phyloP scores from a whole-genome alignment of 2,329 filamentous ascomycete genomes.

The Colletotrichum neosansevieriae region DNA sequence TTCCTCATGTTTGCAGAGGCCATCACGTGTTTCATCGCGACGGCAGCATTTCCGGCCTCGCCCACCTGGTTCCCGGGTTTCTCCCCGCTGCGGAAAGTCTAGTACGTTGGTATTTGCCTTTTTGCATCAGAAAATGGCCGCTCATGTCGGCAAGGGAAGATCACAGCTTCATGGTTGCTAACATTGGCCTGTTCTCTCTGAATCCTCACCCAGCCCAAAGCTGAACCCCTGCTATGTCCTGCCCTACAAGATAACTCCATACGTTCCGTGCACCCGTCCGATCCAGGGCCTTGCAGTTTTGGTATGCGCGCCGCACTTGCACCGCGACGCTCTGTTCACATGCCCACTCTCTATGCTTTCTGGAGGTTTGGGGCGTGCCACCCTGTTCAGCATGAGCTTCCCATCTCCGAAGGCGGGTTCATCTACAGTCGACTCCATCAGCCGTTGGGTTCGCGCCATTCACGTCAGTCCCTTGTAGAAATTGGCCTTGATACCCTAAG shows the following conservation, averaged over 20 bases:
- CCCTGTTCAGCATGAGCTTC: neutral
- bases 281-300: slow-evolving; percentile 6
- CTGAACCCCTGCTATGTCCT: slow-evolving; percentile 11
- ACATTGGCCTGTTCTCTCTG: neutral
- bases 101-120: neutral
- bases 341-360: neutral
- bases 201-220: slow-evolving; percentile 7
- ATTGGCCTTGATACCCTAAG: neutral
- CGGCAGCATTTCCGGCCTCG: neutral
- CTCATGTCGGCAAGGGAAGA: neutral
- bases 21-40: slow-evolving; percentile 1
- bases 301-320: slow-evolving; percentile 8
- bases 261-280: slow-evolving; percentile 22
- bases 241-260: slow-evolving; percentile 27
- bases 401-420: slow-evolving; percentile 21
- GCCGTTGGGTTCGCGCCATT: slow-evolving; percentile 8
- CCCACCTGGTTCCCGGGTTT: neutral
- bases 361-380: slow-evolving; percentile 10
- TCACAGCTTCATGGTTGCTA: slow-evolving; percentile 2
- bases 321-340: slow-evolving; percentile 10
- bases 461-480: slow-evolving; percentile 2
- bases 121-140: neutral
- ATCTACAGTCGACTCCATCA: slow-evolving; percentile 19
- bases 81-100: neutral
- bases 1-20: neutral